Evolutionary conservation across 495 filamentous ascomycete species (phyloP).

Genomic region (Xylaria grammica): DNA sequence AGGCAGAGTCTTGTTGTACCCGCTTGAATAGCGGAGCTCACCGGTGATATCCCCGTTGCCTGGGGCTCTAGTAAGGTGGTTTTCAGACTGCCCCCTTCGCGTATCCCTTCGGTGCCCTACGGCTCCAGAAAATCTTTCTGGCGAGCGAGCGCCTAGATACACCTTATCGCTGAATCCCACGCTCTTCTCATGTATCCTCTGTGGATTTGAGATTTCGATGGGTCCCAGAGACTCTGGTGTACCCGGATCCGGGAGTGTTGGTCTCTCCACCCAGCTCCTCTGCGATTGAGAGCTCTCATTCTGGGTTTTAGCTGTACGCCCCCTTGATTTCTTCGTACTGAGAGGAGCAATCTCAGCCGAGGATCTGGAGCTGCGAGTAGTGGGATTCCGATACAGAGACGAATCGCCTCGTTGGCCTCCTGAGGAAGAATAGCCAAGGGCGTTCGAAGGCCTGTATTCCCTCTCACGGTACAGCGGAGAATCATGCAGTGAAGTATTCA

Average conservation of each 20-base stretch:
- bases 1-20: not conserved
- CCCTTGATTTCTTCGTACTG: not conserved
- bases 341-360: not conserved
- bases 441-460: constrained; percentile 7
- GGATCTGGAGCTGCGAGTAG: not conserved
- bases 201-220: not conserved
- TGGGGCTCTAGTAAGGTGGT: not conserved
- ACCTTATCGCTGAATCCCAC: constrained; percentile 8
- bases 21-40: not conserved
- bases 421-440: not conserved
- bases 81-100: not conserved
- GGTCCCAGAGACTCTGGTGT: not conserved
- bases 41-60: constrained; percentile 7
- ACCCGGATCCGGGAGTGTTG: not conserved
- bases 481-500: constrained; percentile 4
- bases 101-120: constrained; percentile 3
- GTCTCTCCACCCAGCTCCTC: constrained; percentile 5
- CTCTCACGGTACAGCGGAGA: not conserved
- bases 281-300: not conserved
- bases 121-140: not conserved
- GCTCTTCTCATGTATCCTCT: not conserved
- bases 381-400: not conserved
- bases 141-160: not conserved
- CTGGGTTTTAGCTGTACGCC: not conserved
- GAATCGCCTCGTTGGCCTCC: not conserved